phyloP scores from a whole-genome alignment of 108 stramenopile species.

The Parietichytrium sp. region DNA sequence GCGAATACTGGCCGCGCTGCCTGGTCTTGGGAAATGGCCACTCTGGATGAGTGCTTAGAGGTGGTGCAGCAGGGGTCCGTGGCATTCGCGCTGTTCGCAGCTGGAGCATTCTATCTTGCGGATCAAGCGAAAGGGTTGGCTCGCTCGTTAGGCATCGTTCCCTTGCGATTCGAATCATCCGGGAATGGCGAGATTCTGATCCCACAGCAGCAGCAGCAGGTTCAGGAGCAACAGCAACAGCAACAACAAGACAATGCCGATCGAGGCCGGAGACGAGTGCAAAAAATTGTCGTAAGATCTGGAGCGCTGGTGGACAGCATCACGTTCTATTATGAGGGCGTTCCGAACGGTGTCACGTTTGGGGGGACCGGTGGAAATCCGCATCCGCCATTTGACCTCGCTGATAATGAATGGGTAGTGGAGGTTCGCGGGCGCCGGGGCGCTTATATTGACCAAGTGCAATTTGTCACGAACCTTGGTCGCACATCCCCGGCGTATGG shows the following conservation, averaged over 20 bases:
- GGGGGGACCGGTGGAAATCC: background rate
- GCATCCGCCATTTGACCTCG: slow-evolving; percentile 14
- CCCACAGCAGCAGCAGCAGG: background rate
- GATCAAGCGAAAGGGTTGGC: background rate
- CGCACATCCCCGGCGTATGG: slow-evolving; percentile 10
- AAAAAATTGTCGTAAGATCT: background rate
- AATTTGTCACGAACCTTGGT: slow-evolving; percentile 17
- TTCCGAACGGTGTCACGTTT: slow-evolving; percentile 3
- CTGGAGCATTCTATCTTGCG: background rate
- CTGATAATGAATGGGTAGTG: background rate
- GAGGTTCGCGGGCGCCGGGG: slow-evolving; percentile 4
- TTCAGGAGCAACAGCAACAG: background rate
- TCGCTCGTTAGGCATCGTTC: background rate
- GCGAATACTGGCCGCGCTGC: no score
- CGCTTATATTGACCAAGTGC: slow-evolving; percentile 21
- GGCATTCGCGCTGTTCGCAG: background rate
- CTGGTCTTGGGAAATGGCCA: no score
- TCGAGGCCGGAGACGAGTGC: background rate
- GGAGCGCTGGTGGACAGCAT: slow-evolving; percentile 14
- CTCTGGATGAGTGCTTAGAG: background rate
- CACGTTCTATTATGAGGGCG: background rate
- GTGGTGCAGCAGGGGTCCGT: background rate
- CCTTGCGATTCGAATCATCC: background rate
- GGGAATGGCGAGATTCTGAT: no score
- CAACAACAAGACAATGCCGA: background rate